These are phyloP conservation scores for Phyllachora maydis DNA, from an alignment of 2,329 filamentous ascomycete genomes.

Conservation along the genomic window DNA sequence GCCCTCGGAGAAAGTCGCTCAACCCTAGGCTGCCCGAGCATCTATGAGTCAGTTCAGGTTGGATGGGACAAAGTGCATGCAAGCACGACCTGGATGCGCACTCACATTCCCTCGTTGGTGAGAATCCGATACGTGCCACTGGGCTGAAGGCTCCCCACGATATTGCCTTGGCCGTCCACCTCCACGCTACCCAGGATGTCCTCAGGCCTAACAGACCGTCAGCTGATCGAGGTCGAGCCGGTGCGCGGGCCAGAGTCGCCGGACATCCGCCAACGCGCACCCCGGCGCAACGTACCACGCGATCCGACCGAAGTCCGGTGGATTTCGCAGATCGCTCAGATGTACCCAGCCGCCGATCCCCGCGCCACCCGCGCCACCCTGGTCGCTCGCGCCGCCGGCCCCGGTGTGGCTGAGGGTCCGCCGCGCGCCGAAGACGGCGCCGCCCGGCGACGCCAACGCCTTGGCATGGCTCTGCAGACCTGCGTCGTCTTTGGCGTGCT, in stretches of 20 bases:
- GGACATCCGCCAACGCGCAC: too few species aligned
- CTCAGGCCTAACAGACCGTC: conserved; percentile 22
- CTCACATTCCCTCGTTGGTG: conserved; percentile 48
- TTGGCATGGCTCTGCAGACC: conserved; percentile 32
- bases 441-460: conserved; percentile 37
- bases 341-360: conserved; percentile 43
- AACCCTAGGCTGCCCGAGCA: too few species aligned
- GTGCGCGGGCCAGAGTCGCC: too few species aligned
- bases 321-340: conserved; percentile 40
- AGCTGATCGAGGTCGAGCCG: background rate
- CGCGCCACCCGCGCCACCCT: conserved; percentile 38
- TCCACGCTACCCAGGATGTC: conserved; percentile 50
- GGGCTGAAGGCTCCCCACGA: conserved; percentile 34
- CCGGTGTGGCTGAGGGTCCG: conserved; percentile 20
- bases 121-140: conserved; percentile 38
- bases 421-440: conserved; percentile 18
- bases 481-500: conserved; percentile 35
- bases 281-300: conserved; percentile 20
- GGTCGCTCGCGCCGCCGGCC: conserved; percentile 31
- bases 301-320: conserved; percentile 46
- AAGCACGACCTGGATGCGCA: too few species aligned
- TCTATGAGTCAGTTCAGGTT: too few species aligned
- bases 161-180: conserved; percentile 33
- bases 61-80: too few species aligned
- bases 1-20: too few species aligned